Evolutionary conservation across 2,329 filamentous ascomycete genomes (phyloP), one percentile per base, ranked within the genome.

Genomic region (Neonectria neomacrospora): DNA sequence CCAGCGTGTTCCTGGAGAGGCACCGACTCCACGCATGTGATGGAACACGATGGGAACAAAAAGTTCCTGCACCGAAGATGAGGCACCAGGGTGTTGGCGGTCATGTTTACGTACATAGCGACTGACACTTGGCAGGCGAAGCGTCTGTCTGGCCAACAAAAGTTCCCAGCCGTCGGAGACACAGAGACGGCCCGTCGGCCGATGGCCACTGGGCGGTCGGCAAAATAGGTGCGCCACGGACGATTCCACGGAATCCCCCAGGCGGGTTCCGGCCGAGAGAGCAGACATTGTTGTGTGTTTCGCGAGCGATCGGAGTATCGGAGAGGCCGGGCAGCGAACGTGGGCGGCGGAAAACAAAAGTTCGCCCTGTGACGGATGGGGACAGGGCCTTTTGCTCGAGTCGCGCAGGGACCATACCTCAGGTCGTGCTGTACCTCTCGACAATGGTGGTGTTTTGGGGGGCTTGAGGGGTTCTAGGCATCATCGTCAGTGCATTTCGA

Each of bases 351-450:
- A 42, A 42, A 58, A 63, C 55, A 58, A 63, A 58, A 63, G 60
- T 63, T 58, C 60, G 60, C 53, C 23, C 16, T 42, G 23, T 30
- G 60, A 48, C 51, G 39, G 48, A 63, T 58, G 34, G 60, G 60
- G 60, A 57, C 54, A 63, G 62, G 62, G 61, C 50, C 62, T 61
- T 54, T 65, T 65, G 62, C 48, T 57, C 32, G 39, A 50, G 53
- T 54, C 30, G 58, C 54, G 58, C 58, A 63, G 60, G 60, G 60
- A 63, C 48, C 60, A 30, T 63, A 48, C 48, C 34, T 42, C 18
- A 20, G 4, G 37, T n/a, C 4, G 37, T 18, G n/a, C 34, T 37
- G 34, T 12, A 41, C 37, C 37, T 22, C 51, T 55, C 23, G 45
- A 47, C 23, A 34, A n/a, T 16, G 16, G 5, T 12, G 12, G 42